A percentile compares a stretch with the other conserved stretches of the same genome.
phyloP scores from a whole-genome alignment of 2,329 filamentous ascomycete species.

The Domatiomyces catenatus region DNA sequence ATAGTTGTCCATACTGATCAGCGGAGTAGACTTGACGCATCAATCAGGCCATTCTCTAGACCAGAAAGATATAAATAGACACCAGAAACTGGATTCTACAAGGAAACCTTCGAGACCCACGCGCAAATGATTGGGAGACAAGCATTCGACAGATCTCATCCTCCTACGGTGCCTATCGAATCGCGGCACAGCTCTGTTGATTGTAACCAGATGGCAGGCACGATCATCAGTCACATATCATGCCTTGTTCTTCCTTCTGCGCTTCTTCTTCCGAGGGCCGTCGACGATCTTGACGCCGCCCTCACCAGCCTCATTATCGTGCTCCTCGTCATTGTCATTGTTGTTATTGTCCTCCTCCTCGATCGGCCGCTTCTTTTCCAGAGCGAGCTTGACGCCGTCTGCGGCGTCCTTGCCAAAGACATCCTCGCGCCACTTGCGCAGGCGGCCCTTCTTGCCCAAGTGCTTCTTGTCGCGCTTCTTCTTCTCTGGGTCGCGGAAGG shows the following conservation, averaged over 20 bases:
- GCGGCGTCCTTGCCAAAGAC: constrained; percentile 47
- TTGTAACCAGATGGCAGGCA: too few species aligned
- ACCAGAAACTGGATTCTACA: too few species aligned
- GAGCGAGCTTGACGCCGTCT: constrained; percentile 8
- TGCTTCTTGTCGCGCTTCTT: constrained; percentile 78
- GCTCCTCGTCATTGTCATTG: constrained; percentile 11
- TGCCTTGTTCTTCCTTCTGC: constrained; percentile 29
- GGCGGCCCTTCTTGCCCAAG: constrained; percentile 78
- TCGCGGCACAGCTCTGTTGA: too few species aligned
- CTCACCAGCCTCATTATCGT: constrained; percentile 15
- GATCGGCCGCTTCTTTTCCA: background rate
- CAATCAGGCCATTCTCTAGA: too few species aligned
- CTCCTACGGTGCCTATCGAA: too few species aligned
- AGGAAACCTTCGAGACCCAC: too few species aligned
- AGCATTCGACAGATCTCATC: too few species aligned
- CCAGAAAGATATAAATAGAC: too few species aligned
- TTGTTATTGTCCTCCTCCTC: constrained; percentile 5
- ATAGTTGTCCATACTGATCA: too few species aligned
- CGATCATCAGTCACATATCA: constrained; percentile 6
- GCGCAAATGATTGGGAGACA: too few species aligned
- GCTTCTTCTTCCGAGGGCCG: constrained; percentile 29
- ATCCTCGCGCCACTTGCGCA: constrained; percentile 69
- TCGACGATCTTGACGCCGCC: constrained; percentile 29
- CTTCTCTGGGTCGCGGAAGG: constrained; percentile 76
- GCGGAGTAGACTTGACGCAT: too few species aligned